Conservation (phyloP, 805 yeast species). For the Kregervanrija fluxuum region DNA sequence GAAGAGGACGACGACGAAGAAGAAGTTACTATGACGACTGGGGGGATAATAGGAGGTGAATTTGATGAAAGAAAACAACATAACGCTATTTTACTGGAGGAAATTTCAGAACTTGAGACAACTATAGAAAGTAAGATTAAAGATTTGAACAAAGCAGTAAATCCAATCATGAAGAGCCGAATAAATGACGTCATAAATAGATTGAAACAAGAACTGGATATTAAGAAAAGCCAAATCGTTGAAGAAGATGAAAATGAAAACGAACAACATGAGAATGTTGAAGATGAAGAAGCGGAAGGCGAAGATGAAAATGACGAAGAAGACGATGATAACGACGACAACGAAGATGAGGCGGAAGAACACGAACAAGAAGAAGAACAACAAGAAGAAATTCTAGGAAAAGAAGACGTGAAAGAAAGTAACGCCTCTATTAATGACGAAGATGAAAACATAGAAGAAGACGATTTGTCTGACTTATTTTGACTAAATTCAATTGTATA, state of each 20-base stretch:
- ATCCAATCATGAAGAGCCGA: slow-evolving; percentile 81
- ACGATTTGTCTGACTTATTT: slow-evolving; percentile 1
- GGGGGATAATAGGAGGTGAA: slow-evolving; percentile 24
- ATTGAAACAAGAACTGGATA: slow-evolving; percentile 72
- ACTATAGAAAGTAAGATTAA: slow-evolving; percentile 70
- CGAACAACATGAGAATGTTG: slow-evolving; percentile 9
- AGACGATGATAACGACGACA: slow-evolving; percentile 17
- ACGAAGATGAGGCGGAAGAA: slow-evolving; percentile 49
- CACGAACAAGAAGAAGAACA: slow-evolving; percentile 43
- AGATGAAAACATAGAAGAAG: background rate
- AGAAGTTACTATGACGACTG: slow-evolving; percentile 31
- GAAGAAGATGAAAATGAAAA: slow-evolving; percentile 18
- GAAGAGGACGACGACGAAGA: slow-evolving; percentile 37
- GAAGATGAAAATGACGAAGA: slow-evolving; percentile 17
- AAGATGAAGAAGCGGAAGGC: slow-evolving; percentile 13
- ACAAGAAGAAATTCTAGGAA: slow-evolving; percentile 38
- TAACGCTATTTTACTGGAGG: slow-evolving; percentile 73
- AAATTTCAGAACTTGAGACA: slow-evolving; percentile 69
- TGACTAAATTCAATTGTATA: background rate
- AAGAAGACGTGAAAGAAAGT: background rate
- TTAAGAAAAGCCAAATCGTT: slow-evolving; percentile 60
- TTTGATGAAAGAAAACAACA: slow-evolving; percentile 52
- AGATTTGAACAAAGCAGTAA: slow-evolving; percentile 66
- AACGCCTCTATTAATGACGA: background rate
- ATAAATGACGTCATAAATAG: slow-evolving; percentile 74